Base-by-base conservation (phyloP, 768 basidiomycete species). In the Trichaptum fuscoviolaceum region DNA sequence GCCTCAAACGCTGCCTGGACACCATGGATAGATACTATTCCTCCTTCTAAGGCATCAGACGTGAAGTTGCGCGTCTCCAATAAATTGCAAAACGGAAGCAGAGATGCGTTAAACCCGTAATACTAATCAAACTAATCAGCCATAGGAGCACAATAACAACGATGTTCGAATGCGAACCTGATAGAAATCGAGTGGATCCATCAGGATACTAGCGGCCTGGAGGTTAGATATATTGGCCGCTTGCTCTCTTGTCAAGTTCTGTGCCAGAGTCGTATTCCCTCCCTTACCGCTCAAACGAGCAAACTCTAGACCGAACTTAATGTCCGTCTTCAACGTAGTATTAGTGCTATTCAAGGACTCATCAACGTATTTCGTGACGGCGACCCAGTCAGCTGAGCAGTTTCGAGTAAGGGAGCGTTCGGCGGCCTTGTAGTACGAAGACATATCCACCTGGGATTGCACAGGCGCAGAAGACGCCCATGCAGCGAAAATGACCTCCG, bases 401-500 rank as follows among this genome's bases (percentile, higher is more conserved):
- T 84, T 84, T 20, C 82, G 75, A 0, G 82, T 82, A 24, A 83
- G 73, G 66, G 81, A 82, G 34, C 82, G 77, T 66, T 83, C 82
- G 1, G 82, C 82, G 0, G 82, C 82, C 66, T 80, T 80, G 70
- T 84, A 84, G 72, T 83, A 84, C 58, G 79, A 78, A 18, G 79
- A 67, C 82, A 84, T 83, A 69, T 84, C 82, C 26, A 83, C 76
- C 67, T 84, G 79, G 1, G 83, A 81, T 62, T 84, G 77, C 0
- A 84, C 82, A 1, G 82, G 82, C 12, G 82, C 82, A 0, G 82
- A 83, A 1, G 81, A 82, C 8, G 81, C 81, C 83, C 82, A 84
- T 18, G 79, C 71, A 1, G 83, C 82, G 67, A 77, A 82, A 18
- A 83, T 79, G 1, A 75, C 78, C 34, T 77, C 74, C 0, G 83